phyloP scores from a whole-genome alignment of 2,329 filamentous ascomycete genomes.

The Apiospora sp. region DNA sequence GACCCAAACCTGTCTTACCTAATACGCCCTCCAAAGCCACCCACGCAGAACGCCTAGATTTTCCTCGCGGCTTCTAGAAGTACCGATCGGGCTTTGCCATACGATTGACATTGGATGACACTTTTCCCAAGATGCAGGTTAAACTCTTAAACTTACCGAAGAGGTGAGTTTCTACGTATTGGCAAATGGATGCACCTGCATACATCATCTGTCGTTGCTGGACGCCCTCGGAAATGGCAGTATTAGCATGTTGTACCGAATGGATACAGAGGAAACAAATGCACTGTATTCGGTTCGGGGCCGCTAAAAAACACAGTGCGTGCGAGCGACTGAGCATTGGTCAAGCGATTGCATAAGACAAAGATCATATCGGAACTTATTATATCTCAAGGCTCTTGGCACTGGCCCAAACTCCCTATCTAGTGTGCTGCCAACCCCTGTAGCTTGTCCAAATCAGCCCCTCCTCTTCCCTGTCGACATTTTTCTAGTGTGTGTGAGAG shows the following conservation, averaged over 20 bases:
- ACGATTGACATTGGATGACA: conserved; percentile 1
- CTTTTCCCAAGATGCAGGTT: not conserved
- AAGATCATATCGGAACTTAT: conserved; percentile 22
- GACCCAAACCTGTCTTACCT: not conserved
- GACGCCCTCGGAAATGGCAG: not conserved
- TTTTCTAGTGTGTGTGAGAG: not conserved
- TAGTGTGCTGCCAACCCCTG: not conserved
- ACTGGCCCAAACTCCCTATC: conserved; percentile 1
- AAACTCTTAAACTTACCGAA: not conserved
- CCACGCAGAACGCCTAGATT: not conserved
- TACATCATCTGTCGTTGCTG: not conserved
- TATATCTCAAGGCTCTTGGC: conserved; percentile 3
- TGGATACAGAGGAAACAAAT: not conserved
- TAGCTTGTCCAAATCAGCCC: not conserved
- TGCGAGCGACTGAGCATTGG: not conserved
- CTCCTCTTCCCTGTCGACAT: not conserved
- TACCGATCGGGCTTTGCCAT: not conserved
- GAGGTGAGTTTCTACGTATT: not conserved
- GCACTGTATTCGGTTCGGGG: not conserved
- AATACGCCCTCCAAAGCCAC: not conserved
- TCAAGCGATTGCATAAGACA: conserved; percentile 21
- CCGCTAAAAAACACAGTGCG: conserved; percentile 12
- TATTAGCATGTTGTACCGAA: not conserved
- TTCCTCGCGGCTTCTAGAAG: not conserved
- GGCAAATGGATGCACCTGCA: not conserved